These are phyloP conservation scores for Oryza brachyantha DNA, from an alignment of 176 grass and related monocot species.

Conservation along the genomic window DNA sequence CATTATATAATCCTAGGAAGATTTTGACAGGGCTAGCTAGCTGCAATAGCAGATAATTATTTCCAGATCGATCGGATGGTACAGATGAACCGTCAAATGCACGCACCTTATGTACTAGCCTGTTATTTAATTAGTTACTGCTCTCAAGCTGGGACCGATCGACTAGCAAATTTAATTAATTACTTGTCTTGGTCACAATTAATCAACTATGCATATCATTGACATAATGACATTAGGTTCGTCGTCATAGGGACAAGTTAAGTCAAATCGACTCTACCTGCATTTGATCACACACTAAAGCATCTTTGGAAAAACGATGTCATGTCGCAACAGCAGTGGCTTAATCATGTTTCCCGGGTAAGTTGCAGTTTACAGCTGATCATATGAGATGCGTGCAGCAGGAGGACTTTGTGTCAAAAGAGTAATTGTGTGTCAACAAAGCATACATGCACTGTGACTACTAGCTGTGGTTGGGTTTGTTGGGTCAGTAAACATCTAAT, in stretches of 20 bases:
- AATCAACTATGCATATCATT: neutral
- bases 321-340: neutral
- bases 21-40: too few species aligned
- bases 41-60: too few species aligned
- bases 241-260: neutral
- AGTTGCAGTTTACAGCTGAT: conserved; percentile 6
- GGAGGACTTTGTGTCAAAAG: conserved; percentile 6
- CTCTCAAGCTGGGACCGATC: too few species aligned
- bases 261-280: neutral
- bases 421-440: neutral
- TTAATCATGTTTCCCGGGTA: neutral
- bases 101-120: too few species aligned
- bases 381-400: conserved; percentile 13
- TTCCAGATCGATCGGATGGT: too few species aligned
- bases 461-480: neutral
- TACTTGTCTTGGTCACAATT: too few species aligned
- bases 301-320: conserved; percentile 14
- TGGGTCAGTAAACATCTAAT: conserved; percentile 9
- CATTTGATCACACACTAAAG: neutral
- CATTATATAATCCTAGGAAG: too few species aligned
- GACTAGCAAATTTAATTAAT: too few species aligned
- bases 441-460: neutral
- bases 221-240: neutral
- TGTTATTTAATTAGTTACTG: too few species aligned
- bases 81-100: too few species aligned